These are phyloP conservation scores for Colletotrichum coccodes DNA, from an alignment of 2,329 filamentous ascomycete genomes.

Conservation along the genomic window DNA sequence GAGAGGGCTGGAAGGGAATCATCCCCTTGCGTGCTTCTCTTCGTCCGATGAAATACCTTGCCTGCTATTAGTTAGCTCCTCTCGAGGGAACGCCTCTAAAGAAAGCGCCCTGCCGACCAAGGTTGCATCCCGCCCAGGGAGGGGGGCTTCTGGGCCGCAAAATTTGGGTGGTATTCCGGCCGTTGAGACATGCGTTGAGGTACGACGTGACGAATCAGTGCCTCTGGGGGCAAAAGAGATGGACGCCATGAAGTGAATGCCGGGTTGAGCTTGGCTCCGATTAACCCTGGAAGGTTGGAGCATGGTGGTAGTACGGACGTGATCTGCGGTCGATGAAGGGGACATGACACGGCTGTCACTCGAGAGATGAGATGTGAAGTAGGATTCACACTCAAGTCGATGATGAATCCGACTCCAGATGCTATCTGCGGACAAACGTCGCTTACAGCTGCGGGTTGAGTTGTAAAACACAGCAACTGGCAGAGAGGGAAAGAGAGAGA, in stretches of 20 bases:
- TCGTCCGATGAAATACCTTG: not conserved
- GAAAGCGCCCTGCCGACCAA: not conserved
- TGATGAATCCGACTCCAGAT: not conserved
- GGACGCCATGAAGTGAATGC: slow-evolving; percentile 16
- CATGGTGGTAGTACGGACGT: slow-evolving; percentile 4
- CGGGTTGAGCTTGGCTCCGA: not conserved
- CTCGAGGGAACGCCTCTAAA: not conserved
- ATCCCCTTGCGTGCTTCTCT: not conserved
- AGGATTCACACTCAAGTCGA: not conserved
- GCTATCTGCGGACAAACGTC: slow-evolving; percentile 6
- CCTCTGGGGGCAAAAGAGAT: not conserved
- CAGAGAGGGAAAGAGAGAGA: no score
- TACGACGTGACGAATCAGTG: not conserved
- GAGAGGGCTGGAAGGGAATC: not conserved
- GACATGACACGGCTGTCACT: not conserved
- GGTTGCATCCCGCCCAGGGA: slow-evolving; percentile 15
- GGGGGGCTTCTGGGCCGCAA: not conserved
- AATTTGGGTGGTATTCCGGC: not conserved
- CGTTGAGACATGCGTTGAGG: not conserved
- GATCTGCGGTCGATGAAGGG: not conserved
- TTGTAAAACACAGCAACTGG: not conserved
- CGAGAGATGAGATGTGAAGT: not conserved
- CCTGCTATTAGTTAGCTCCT: not conserved
- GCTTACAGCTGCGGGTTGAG: not conserved
- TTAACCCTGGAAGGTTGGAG: not conserved